phyloP scores from a whole-genome alignment of 2,329 filamentous ascomycete species.

The Stenocarpella maydis region DNA sequence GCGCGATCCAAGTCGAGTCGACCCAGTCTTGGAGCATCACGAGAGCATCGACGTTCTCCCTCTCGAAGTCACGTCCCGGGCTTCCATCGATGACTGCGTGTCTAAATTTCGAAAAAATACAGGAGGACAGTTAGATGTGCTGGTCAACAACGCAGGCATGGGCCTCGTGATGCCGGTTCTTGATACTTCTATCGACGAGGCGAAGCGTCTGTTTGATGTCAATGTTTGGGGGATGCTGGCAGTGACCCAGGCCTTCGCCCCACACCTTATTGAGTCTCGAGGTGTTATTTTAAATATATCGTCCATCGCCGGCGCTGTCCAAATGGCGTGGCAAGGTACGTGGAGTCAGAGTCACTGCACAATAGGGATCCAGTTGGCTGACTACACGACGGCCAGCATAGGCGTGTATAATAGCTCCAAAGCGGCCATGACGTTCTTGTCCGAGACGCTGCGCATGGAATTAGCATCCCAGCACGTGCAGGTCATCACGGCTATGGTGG shows the following conservation, averaged over 20 bases:
- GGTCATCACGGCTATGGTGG: slow-evolving; percentile 37
- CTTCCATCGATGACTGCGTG: slow-evolving; percentile 39
- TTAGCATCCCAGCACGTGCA: slow-evolving; percentile 37
- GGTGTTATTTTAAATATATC: slow-evolving; percentile 41
- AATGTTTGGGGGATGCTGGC: slow-evolving; percentile 51
- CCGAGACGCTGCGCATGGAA: slow-evolving; percentile 37
- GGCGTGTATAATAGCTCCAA: slow-evolving; percentile 36
- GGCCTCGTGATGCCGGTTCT: slow-evolving; percentile 47
- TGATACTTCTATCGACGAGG: slow-evolving; percentile 46
- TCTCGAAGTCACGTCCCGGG: slow-evolving; percentile 42
- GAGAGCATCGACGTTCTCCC: slow-evolving; percentile 41
- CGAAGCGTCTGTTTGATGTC: slow-evolving; percentile 49
- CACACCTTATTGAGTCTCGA: slow-evolving; percentile 41
- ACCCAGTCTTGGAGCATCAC: slow-evolving; percentile 37
- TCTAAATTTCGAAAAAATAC: no score
- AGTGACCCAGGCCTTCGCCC: slow-evolving; percentile 48
- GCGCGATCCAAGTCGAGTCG: slow-evolving; percentile 41
- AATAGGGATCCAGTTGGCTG: no score
- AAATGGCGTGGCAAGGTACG: slow-evolving; percentile 37
- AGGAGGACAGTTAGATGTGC: slow-evolving; percentile 37
- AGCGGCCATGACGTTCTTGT: slow-evolving; percentile 31
- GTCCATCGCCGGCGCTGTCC: slow-evolving; percentile 30
- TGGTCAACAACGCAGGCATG: slow-evolving; percentile 54
- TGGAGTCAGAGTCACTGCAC: no score
- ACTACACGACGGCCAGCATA: no score